A percentile compares a stretch with the other conserved stretches of the same genome.
Conservation (phyloP, 352 stramenopile species). For the Phytophthora tubulina region DNA sequence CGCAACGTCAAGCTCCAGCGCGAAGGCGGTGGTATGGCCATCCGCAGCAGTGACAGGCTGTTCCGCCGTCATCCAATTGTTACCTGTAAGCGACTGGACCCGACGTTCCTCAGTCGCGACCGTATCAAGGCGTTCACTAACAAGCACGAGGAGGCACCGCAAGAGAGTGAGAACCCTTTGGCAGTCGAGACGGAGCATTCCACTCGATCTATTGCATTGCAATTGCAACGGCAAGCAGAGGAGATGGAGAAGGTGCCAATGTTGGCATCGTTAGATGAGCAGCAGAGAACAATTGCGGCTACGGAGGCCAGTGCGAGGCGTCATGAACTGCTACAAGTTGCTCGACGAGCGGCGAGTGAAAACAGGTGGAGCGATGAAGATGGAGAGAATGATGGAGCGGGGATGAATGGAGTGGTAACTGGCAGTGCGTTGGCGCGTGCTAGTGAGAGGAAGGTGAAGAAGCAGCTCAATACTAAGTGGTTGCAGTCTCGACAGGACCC, state of each 20-base stretch:
- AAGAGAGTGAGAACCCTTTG: constrained; percentile 26
- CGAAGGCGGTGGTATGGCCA: constrained; percentile 26
- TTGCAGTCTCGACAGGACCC: constrained; percentile 61
- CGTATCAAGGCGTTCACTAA: constrained; percentile 49
- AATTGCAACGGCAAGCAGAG: constrained; percentile 32
- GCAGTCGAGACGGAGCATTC: constrained; percentile 49
- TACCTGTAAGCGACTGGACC: constrained; percentile 51
- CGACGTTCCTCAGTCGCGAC: constrained; percentile 64
- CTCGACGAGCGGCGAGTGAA: constrained; percentile 20
- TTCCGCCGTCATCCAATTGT: constrained; percentile 18
- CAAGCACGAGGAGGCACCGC: constrained; percentile 17
- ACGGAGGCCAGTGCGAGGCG: constrained; percentile 59
- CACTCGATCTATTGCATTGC: constrained; percentile 54
- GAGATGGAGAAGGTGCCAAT: constrained; percentile 19
- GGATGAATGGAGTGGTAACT: constrained; percentile 9
- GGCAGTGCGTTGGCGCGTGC: constrained; percentile 50
- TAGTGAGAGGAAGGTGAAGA: constrained; percentile 66
- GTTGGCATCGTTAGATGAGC: constrained; percentile 36
- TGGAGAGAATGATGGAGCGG: constrained; percentile 7
- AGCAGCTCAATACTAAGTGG: constrained; percentile 76
- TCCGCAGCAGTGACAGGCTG: constrained; percentile 22
- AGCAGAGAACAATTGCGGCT: constrained; percentile 55
- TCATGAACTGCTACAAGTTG: constrained; percentile 30
- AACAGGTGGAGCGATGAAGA: constrained; percentile 27
- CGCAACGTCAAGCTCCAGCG: constrained; percentile 38